Evolutionary conservation across 371 early-diverging fungal species (phyloP), one percentile per base, ranked within the genome.

Genomic region (Hamiltosporidium tvaerminnensis): DNA sequence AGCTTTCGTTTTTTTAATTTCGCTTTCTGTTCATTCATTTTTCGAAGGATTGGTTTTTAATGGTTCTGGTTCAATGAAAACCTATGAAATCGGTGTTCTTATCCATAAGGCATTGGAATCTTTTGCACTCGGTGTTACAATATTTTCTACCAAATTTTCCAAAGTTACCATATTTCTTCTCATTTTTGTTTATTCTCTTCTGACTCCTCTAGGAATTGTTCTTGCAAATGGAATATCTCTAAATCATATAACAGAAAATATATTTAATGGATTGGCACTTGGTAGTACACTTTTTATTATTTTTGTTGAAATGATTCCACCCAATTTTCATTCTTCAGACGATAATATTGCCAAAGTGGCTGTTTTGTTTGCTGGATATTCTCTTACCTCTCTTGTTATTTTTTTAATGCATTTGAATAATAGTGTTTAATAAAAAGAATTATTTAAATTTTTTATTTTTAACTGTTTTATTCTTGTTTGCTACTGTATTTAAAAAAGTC

Each of bases 11-110:
- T 72, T 66, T 62, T 65, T 79, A 38, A 31, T 69, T 3, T 70
- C 74, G 1, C 67, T 79, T 58, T 74, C 74, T 58, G 56, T 79
- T 9, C 79, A 79, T 61, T 75, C 75, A n/a, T 76, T 79, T 57
- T 72, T 79, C 55, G 79, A 79, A 63, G 79, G 79, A 16, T 50
- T 79, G 33, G 74, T 57, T 31, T 58, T 7, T 5, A 44, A 44
- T 7, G 55, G 35, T 7, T 5, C 34, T 16, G 9, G 31, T 3
- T 14, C 35, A 55, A 5, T 36, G 3, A 34, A 34, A n/a, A 12
- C 34, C 4, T 68, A 66, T 60, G 63, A 67, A 44, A 57, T 70
- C 23, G 71, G 74, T 9, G 64, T 76, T n/a, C 32, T 79, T 4
- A 32, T 74, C 16, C 79, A 79, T 52, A 79, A 79, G 41, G 61